phyloP scores from a whole-genome alignment of 2,329 filamentous ascomycete genomes.

The Fusarium proliferatum region DNA sequence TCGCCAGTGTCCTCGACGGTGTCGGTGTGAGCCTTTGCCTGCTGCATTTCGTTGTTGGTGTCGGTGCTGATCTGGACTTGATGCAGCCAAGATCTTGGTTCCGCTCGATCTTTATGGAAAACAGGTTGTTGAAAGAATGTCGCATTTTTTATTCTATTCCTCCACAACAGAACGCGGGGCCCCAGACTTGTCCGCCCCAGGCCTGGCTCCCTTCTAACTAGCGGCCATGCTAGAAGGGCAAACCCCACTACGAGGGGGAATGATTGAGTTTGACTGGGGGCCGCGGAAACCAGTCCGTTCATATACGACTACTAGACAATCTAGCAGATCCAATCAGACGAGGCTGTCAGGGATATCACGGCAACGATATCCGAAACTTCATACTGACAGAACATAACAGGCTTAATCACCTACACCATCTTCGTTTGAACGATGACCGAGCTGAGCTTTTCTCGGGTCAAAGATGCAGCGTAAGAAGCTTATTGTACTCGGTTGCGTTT shows the following conservation, averaged over 20 bases:
- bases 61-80: not conserved
- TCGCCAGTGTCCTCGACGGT: not conserved
- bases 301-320: fast-evolving
- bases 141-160: too few relatives aligned
- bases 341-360: not conserved
- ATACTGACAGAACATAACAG: not conserved
- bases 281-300: not conserved
- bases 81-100: not conserved
- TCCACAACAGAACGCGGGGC: not conserved
- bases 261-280: not conserved
- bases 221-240: not conserved
- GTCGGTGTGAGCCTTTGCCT: not conserved
- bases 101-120: not conserved
- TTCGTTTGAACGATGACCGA: not conserved
- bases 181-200: not conserved
- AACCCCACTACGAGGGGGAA: not conserved
- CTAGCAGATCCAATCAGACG: not conserved
- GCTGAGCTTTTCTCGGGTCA: not conserved
- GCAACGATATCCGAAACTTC: not conserved
- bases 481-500: not conserved
- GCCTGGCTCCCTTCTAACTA: not conserved
- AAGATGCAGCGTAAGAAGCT: not conserved
- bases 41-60: not conserved
- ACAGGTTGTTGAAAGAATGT: not conserved
- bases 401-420: not conserved